A percentile compares a stretch with the other conserved stretches of the same genome.
Evolutionary conservation across 1,284 basidiomycete species (phyloP).

Genomic region (Mycena sp.): DNA sequence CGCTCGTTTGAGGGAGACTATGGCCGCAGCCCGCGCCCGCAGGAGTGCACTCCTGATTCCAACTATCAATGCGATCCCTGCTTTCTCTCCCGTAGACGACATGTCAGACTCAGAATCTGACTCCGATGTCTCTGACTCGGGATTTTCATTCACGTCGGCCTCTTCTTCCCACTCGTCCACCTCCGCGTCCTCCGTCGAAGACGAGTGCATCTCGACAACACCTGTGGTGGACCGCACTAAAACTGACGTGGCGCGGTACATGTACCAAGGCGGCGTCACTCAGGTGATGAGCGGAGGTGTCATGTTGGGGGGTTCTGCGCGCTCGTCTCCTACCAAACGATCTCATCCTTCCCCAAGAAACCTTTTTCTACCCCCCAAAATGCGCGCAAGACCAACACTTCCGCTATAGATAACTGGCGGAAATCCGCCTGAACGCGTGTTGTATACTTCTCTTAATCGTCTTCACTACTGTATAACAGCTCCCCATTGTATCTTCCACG

Average conservation of each 20-base stretch:
- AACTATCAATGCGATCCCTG: constrained; percentile 8
- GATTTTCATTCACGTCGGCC: neutral
- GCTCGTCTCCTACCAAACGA: too few species aligned
- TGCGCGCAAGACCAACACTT: too few species aligned
- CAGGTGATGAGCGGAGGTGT: constrained; percentile 19
- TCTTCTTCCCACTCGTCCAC: neutral
- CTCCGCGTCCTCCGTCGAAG: neutral
- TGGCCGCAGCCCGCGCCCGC: neutral
- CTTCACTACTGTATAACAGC: too few species aligned
- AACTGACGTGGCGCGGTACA: neutral
- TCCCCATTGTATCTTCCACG: too few species aligned
- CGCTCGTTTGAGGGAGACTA: neutral
- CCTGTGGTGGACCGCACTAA: neutral
- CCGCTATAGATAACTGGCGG: too few species aligned
- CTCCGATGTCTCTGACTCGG: constrained; percentile 13
- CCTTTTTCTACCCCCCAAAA: too few species aligned
- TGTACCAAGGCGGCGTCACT: constrained; percentile 18
- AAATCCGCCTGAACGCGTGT: too few species aligned
- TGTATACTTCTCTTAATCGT: too few species aligned
- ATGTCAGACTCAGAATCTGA: constrained; percentile 9
- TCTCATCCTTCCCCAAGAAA: too few species aligned
- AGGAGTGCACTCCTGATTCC: constrained; percentile 10
- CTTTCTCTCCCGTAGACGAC: constrained; percentile 7
- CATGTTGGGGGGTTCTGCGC: too few species aligned
- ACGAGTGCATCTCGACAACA: neutral